Evolutionary conservation across 257 asterid genomes (phyloP).

Genomic region (Eucommia ulmoides): DNA sequence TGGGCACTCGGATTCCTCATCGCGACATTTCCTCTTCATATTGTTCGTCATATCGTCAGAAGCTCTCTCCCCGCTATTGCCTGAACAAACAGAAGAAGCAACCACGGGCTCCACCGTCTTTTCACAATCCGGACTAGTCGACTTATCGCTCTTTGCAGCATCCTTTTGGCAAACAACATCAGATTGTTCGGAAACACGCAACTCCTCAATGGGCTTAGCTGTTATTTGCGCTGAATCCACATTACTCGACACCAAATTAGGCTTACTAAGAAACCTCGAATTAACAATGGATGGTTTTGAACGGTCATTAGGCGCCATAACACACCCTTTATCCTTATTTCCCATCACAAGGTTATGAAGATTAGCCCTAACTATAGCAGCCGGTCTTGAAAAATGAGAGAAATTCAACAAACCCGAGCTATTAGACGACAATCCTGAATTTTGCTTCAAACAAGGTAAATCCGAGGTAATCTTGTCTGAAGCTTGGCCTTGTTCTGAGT

Average conservation of each 20-base stretch:
- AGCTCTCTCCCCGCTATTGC: slow-evolving; percentile 58
- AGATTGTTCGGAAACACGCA: slow-evolving; percentile 18
- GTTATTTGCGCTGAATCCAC: slow-evolving; percentile 16
- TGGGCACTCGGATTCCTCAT: slow-evolving; percentile 54
- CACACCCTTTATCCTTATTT: slow-evolving; percentile 23
- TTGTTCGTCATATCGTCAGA: slow-evolving; percentile 50
- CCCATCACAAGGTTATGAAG: slow-evolving; percentile 25
- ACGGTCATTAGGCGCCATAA: slow-evolving; percentile 13
- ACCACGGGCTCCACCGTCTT: slow-evolving; percentile 42
- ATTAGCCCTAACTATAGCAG: slow-evolving; percentile 30
- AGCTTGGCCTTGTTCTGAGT: slow-evolving; percentile 23
- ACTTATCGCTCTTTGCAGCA: slow-evolving; percentile 25
- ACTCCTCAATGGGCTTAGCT: slow-evolving; percentile 20
- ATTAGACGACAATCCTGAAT: slow-evolving; percentile 16
- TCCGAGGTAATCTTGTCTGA: too few relatives aligned
- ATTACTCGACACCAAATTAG: slow-evolving; percentile 11
- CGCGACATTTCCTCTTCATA: slow-evolving; percentile 44
- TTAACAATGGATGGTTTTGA: slow-evolving; percentile 20
- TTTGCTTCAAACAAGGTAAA: slow-evolving; percentile 18
- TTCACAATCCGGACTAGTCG: slow-evolving; percentile 26
- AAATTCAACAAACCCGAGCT: slow-evolving; percentile 45
- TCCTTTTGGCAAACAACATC: slow-evolving; percentile 24
- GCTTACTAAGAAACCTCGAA: slow-evolving; percentile 15
- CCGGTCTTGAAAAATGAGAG: slow-evolving; percentile 62
- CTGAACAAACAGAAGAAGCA: slow-evolving; percentile 89